Conservation (phyloP, 2,329 filamentous ascomycete species). For the Macrophomina tecta region DNA sequence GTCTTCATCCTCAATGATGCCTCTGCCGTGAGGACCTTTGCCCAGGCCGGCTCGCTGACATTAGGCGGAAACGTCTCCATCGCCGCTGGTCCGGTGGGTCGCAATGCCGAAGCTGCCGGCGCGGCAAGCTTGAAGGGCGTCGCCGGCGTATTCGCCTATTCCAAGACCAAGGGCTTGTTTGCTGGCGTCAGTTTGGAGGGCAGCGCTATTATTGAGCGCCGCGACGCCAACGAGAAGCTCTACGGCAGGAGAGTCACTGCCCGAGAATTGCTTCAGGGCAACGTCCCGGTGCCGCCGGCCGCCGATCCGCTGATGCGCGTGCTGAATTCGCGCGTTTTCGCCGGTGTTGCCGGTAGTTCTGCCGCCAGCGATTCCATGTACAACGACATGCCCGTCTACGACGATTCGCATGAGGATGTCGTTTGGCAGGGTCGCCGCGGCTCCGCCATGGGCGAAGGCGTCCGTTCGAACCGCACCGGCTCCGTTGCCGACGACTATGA, state of each 20-base stretch:
- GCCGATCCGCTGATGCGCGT: conserved; percentile 85
- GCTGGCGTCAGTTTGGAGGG: conserved; percentile 95
- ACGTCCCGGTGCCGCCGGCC: conserved; percentile 77
- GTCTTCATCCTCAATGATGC: conserved; percentile 98
- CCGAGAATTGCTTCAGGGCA: conserved; percentile 78
- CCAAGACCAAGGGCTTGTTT: conserved; percentile 96
- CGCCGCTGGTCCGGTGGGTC: conserved; percentile 88
- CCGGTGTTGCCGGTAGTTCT: conserved; percentile 62
- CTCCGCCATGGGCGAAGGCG: conserved; percentile 72
- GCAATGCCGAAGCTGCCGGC: conserved; percentile 94
- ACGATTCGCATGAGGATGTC: conserved; percentile 79
- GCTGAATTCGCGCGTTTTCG: conserved; percentile 84
- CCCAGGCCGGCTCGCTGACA: conserved; percentile 88
- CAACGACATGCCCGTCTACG: conserved; percentile 91
- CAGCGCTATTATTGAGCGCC: conserved; percentile 88
- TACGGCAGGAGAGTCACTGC: conserved; percentile 86
- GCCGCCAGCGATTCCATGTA: conserved; percentile 73
- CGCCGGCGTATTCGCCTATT: conserved; percentile 94
- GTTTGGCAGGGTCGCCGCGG: conserved; percentile 81
- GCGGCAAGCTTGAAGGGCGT: conserved; percentile 89
- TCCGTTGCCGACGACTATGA: conserved; percentile 52
- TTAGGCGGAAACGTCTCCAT: conserved; percentile 96
- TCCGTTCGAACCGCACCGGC: conserved; percentile 58
- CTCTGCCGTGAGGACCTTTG: conserved; percentile 88
- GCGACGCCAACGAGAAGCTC: conserved; percentile 96